A percentile compares a stretch with the other conserved stretches of the same genome.
These are phyloP conservation scores for Metroxylon sagu DNA, from an alignment of 176 grass and related monocot genomes.

Conservation along the genomic window DNA sequence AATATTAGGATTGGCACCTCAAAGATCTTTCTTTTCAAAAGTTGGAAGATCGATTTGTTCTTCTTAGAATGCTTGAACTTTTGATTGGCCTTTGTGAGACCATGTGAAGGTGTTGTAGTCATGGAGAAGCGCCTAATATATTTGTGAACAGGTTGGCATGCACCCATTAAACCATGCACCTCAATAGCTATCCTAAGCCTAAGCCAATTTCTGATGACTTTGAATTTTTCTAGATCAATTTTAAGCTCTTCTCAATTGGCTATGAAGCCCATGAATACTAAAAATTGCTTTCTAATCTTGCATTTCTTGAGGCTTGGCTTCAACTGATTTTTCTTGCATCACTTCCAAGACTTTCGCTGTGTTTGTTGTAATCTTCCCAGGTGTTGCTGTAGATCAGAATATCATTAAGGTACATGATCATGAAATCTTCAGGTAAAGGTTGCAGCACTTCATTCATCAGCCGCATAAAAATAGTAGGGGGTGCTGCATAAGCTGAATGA, in stretches of 20 bases:
- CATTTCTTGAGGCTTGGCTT: background rate
- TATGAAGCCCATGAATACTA: background rate
- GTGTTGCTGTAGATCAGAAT: constrained; percentile 6
- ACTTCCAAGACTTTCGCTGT: constrained; percentile 3
- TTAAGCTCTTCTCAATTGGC: background rate
- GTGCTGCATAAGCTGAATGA: constrained; percentile 7
- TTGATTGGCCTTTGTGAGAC: background rate
- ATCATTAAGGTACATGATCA: constrained; percentile 4
- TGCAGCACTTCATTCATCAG: constrained; percentile 7
- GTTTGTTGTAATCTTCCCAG: background rate
- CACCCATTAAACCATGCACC: constrained; percentile 2
- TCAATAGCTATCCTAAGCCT: background rate
- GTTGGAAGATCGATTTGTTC: background rate
- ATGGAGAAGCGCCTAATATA: no score
- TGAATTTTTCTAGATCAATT: constrained; percentile 5
- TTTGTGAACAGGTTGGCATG: no score
- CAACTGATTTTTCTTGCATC: no score
- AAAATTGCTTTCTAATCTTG: background rate
- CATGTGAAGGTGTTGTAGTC: no score
- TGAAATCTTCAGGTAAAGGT: background rate
- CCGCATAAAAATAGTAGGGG: constrained; percentile 2
- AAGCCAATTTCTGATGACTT: background rate
- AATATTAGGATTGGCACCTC: background rate
- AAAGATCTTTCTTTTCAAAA: constrained; percentile 10
- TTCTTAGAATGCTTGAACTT: background rate